These are phyloP conservation scores for Populus davidiana DNA, from an alignment of 345 rosid species.

Conservation along the genomic window DNA sequence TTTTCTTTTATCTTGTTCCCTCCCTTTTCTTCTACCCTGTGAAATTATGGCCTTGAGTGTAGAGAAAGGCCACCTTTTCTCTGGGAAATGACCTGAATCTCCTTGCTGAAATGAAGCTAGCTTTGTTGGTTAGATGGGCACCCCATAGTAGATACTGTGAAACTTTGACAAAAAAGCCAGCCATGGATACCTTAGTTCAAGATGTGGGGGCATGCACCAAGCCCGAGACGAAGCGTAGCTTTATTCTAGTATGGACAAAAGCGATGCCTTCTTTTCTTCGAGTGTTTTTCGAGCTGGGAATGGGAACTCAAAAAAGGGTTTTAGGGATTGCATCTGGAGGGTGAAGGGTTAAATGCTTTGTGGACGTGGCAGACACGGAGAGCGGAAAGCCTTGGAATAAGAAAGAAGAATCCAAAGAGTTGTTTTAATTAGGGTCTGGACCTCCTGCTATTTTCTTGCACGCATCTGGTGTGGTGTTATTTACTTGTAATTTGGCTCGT, in stretches of 20 bases:
- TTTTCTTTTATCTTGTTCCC: conserved; percentile 10
- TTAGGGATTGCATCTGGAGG: background rate
- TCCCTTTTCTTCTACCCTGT: conserved; percentile 10
- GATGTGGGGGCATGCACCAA: conserved; percentile 19
- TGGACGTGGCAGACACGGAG: conserved; percentile 31
- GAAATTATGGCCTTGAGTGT: background rate
- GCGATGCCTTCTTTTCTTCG: background rate
- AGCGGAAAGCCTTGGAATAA: conserved; percentile 24
- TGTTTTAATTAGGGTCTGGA: conserved; percentile 3
- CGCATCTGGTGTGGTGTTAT: no score
- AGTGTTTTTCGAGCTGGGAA: conserved; percentile 2
- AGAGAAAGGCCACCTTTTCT: background rate
- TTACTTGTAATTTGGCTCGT: conserved; percentile 30
- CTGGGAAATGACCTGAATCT: conserved; percentile 25
- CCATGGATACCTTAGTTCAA: conserved; percentile 7
- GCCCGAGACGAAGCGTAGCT: conserved; percentile 12
- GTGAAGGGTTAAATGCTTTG: conserved; percentile 4
- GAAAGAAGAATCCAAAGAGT: conserved; percentile 8
- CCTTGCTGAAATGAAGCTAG: conserved; percentile 15
- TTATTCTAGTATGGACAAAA: conserved; percentile 9
- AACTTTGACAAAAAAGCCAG: conserved; percentile 9
- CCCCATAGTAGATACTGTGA: background rate
- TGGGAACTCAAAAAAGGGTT: conserved; percentile 6
- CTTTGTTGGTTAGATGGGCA: background rate
- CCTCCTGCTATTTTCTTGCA: background rate